Evolutionary conservation across 768 basidiomycete species (phyloP), one percentile per base, ranked within the genome.

Genomic region (Favolaschia claudopus): DNA sequence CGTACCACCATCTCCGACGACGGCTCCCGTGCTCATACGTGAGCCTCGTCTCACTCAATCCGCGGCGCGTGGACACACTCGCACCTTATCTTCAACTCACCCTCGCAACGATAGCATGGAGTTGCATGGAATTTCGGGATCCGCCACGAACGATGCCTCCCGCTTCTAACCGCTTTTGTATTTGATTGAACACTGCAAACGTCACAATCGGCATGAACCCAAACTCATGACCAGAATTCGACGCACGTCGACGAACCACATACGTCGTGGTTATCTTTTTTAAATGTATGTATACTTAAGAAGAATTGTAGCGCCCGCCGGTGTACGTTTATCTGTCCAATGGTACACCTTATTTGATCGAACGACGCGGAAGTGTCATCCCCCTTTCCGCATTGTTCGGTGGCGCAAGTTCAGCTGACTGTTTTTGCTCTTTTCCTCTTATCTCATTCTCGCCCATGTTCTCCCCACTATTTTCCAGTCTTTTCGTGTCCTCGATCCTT

Each of bases 301-400:
- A n/a, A n/a, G n/a, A n/a, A n/a, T n/a, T n/a, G n/a, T n/a, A n/a
- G n/a, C n/a, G n/a, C n/a, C n/a, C n/a, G n/a, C n/a, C n/a, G n/a
- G n/a, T n/a, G n/a, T n/a, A n/a, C n/a, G n/a, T n/a, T n/a, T n/a
- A n/a, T n/a, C n/a, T n/a, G n/a, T n/a, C n/a, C n/a, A n/a, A n/a
- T n/a, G n/a, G n/a, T n/a, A n/a, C n/a, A n/a, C n/a, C n/a, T n/a
- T n/a, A n/a, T n/a, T n/a, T n/a, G n/a, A n/a, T n/a, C n/a, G n/a
- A n/a, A n/a, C n/a, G n/a, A n/a, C n/a, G n/a, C n/a, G n/a, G n/a
- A 51, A 51, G 48, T 37, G 56, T 58, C 58, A 51, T 49, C 58
- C 42, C 45, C 49, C 13, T 14, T 5, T 34, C 28, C 47, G 33
- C n/a, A 28, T 27, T 45, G 24, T 15, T 33, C 29, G 38, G 39